phyloP scores from a whole-genome alignment of 176 grass and related monocot species.

The Elaeis guineensis region DNA sequence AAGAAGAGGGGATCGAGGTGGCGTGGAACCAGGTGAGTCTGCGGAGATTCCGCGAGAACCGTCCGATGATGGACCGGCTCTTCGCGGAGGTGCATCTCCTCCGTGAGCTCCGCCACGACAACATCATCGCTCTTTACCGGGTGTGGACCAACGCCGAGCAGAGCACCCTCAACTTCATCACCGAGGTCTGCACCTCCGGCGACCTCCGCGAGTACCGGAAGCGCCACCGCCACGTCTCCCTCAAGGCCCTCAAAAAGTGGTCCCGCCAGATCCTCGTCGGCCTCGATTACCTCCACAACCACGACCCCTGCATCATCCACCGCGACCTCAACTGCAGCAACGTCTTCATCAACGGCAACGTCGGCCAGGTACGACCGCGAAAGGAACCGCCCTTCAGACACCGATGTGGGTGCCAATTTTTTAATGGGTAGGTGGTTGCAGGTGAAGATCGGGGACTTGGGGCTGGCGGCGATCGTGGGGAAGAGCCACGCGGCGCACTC shows the following conservation, averaged over 20 bases:
- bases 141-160: conserved; percentile 57
- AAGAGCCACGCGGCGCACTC: conserved; percentile 75
- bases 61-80: conserved; percentile 50
- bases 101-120: conserved; percentile 59
- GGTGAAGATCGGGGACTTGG: conserved; percentile 96
- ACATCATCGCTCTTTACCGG: conserved; percentile 79
- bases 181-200: conserved; percentile 85
- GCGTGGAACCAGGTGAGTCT: conserved; percentile 92
- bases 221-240: conserved; percentile 72
- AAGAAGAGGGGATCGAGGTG: conserved; percentile 96
- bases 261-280: conserved; percentile 70
- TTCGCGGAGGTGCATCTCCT: conserved; percentile 82
- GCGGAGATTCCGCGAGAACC: conserved; percentile 38
- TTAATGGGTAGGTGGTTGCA: not conserved
- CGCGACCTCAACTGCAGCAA: conserved; percentile 98
- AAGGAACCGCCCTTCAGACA: no score
- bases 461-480: conserved; percentile 80
- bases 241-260: conserved; percentile 96
- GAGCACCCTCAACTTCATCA: conserved; percentile 92
- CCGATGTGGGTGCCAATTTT: no score
- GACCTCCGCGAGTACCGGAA: conserved; percentile 75
- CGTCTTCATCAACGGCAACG: conserved; percentile 98
- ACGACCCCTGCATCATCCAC: conserved; percentile 95
- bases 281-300: conserved; percentile 72
- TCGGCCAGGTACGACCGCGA: conserved; percentile 46